Conservation (phyloP, 2,329 filamentous ascomycete species). For the Calonectria honghensis region DNA sequence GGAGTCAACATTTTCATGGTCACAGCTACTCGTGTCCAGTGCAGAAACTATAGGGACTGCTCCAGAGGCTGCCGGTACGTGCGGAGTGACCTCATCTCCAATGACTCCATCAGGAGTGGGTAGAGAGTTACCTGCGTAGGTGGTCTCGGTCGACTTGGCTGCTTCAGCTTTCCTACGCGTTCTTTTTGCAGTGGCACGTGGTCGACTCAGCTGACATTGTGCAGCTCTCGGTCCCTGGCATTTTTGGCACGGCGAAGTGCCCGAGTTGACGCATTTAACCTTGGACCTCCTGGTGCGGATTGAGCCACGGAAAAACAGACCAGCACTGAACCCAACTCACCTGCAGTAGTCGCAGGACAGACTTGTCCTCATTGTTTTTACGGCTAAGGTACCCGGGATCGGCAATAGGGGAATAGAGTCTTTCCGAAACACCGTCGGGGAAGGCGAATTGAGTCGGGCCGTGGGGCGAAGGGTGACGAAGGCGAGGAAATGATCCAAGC, state of each 20-base stretch:
- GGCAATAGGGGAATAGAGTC: neutral
- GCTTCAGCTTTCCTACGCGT: neutral
- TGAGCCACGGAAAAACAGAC: neutral
- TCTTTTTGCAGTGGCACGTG: neutral
- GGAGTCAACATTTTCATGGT: neutral
- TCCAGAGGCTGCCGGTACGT: neutral
- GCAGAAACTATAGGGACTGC: neutral
- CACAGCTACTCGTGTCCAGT: neutral
- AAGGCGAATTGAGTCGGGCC: neutral
- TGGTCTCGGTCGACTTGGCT: no score
- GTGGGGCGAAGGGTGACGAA: neutral
- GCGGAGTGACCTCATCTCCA: neutral
- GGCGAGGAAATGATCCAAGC: neutral
- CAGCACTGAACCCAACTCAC: neutral
- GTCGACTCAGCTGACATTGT: neutral
- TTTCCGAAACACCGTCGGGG: constrained; percentile 6
- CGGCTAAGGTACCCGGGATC: neutral
- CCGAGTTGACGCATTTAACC: constrained; percentile 31
- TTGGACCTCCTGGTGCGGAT: constrained; percentile 20
- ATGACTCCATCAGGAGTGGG: constrained; percentile 10
- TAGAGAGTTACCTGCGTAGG: neutral
- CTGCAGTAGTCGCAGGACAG: constrained; percentile 32
- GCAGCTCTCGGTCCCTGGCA: constrained; percentile 13
- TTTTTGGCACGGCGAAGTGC: constrained; percentile 27
- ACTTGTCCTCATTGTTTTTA: constrained; percentile 24